These are phyloP conservation scores for Exsudoporus frostii DNA, from an alignment of 768 basidiomycete genomes.

Conservation along the genomic window DNA sequence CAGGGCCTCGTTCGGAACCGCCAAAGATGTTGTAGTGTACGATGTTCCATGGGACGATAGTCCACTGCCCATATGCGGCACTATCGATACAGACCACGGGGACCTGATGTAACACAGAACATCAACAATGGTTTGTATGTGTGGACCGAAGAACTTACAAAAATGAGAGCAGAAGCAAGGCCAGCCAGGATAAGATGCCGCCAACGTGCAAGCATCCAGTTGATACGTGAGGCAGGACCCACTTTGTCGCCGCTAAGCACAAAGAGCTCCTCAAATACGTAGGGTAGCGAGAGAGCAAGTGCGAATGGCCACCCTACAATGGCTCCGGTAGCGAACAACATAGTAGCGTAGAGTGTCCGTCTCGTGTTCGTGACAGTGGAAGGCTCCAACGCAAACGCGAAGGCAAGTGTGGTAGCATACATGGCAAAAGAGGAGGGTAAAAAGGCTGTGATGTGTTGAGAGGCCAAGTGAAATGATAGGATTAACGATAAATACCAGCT, in stretches of 20 bases:
- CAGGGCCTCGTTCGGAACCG: conserved; percentile 74
- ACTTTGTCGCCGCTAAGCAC: conserved; percentile 68
- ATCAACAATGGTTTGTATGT: background rate
- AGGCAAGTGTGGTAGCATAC: conserved; percentile 81
- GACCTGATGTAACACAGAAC: conserved; percentile 48
- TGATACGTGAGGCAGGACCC: conserved; percentile 36
- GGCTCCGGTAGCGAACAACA: conserved; percentile 75
- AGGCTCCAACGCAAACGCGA: conserved; percentile 62
- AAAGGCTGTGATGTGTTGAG: conserved; percentile 57
- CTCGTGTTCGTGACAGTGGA: conserved; percentile 49
- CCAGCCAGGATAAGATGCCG: conserved; percentile 53
- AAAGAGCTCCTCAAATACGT: conserved; percentile 87
- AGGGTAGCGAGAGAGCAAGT: conserved; percentile 83
- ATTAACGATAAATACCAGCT: conserved; percentile 46
- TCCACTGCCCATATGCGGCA: conserved; percentile 75
- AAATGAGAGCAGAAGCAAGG: conserved; percentile 53
- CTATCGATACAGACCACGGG: conserved; percentile 85
- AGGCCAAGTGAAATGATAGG: background rate
- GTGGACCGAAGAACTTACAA: conserved; percentile 42
- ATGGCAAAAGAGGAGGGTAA: conserved; percentile 94
- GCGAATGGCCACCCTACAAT: conserved; percentile 97
- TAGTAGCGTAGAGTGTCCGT: conserved; percentile 62
- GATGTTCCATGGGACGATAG: conserved; percentile 90
- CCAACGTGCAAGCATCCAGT: conserved; percentile 66
- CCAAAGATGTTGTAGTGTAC: conserved; percentile 91